A percentile compares a stretch with the other conserved stretches of the same genome.
These are phyloP conservation scores for Neospora caninum DNA, from an alignment of 169 alveolate species.

Conservation along the genomic window DNA sequence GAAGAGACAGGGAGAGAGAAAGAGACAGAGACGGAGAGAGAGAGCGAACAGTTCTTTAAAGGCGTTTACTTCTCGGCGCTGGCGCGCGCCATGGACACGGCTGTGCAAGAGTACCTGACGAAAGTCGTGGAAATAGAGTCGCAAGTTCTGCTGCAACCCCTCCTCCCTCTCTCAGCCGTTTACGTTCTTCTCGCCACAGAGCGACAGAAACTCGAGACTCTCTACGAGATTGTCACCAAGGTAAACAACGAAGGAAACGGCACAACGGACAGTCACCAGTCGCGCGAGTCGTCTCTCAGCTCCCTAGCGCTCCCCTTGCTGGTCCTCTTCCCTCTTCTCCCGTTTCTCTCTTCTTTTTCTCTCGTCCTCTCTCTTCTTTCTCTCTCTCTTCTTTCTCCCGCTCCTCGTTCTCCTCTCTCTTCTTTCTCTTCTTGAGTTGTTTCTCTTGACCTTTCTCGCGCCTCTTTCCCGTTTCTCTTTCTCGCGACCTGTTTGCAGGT, in stretches of 20 bases:
- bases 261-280: background rate
- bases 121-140: background rate
- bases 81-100: constrained; percentile 22
- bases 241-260: background rate
- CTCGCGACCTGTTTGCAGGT: background rate
- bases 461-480: background rate
- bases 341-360: background rate
- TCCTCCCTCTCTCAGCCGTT: constrained; percentile 22
- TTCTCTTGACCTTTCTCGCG: background rate
- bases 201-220: background rate
- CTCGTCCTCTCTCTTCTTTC: background rate
- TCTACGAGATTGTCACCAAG: background rate
- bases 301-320: background rate
- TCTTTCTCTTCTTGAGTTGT: background rate
- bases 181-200: constrained; percentile 21
- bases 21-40: too few relatives aligned
- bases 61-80: background rate
- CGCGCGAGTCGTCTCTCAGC: background rate
- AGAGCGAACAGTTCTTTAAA: background rate
- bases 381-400: background rate
- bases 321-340: background rate
- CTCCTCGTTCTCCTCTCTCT: background rate
- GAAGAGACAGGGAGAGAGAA: background rate
- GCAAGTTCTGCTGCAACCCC: constrained; percentile 6
- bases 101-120: background rate